Evolutionary conservation across 176 grass and related monocot genomes (phyloP).

Genomic region (Carex kokanica): DNA sequence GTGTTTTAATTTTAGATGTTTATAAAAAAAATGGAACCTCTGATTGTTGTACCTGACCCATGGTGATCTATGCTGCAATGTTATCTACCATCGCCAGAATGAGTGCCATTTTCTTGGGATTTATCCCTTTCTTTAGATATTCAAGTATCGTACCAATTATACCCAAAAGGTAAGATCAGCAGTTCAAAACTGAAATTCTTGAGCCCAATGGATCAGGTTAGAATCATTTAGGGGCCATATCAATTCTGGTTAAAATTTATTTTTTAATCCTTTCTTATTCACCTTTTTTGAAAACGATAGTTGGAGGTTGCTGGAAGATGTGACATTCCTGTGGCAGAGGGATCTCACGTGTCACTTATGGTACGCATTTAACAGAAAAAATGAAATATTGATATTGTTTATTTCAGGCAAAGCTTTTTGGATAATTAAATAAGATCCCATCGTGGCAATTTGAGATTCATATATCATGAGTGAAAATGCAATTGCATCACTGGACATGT

Average conservation of each 20-base stretch:
- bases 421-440: not conserved
- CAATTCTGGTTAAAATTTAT: not conserved
- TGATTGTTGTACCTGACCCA: not conserved
- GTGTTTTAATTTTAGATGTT: not conserved
- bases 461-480: not conserved
- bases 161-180: not conserved
- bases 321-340: constrained; percentile 86
- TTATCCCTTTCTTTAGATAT: not conserved
- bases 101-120: not conserved
- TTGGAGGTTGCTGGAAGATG: constrained; percentile 66
- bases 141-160: not conserved
- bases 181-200: not conserved
- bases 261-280: not conserved
- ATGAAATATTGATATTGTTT: not conserved
- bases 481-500: not conserved
- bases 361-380: constrained; percentile 39
- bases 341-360: constrained; percentile 79
- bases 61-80: not conserved
- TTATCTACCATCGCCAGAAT: not conserved
- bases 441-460: not conserved
- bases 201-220: not conserved
- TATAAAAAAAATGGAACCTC: not conserved
- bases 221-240: not conserved
- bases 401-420: not conserved
- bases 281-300: constrained; percentile 34